Percentiles rank a stretch among this genome's conserved stretches.
Conservation (phyloP, 805 yeast genomes). For the Yarrowia deformans region DNA sequence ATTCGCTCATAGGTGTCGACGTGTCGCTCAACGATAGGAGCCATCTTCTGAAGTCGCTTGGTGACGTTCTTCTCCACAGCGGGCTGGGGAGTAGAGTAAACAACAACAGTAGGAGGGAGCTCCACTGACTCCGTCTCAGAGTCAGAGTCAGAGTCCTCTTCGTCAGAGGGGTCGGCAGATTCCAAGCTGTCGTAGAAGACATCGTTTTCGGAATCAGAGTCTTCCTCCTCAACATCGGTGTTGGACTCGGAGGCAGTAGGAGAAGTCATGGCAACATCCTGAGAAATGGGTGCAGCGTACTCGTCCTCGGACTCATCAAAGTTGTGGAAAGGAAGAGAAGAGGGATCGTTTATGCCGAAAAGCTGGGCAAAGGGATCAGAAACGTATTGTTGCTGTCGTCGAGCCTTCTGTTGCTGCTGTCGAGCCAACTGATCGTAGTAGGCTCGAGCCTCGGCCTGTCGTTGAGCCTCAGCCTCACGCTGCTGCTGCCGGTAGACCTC, state of each 20-base stretch:
- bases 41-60: conserved; percentile 22
- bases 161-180: conserved; percentile 40
- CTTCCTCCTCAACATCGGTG: conserved; percentile 5
- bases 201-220: conserved; percentile 11
- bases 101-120: conserved; percentile 34
- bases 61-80: conserved; percentile 35
- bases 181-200: conserved; percentile 37
- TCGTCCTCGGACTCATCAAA: conserved; percentile 38
- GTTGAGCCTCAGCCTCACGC: conserved; percentile 21
- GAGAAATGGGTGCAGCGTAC: background rate
- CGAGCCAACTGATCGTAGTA: conserved; percentile 32
- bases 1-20: conserved; percentile 37
- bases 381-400: conserved; percentile 6
- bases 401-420: conserved; percentile 20
- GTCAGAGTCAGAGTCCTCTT: conserved; percentile 41
- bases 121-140: conserved; percentile 34
- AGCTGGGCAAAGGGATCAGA: conserved; percentile 29
- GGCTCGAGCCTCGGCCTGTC: conserved; percentile 34
- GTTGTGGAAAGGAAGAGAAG: conserved; percentile 23
- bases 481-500: conserved; percentile 22
- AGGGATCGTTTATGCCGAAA: background rate
- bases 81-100: conserved; percentile 35
- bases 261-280: conserved; percentile 27
- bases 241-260: conserved; percentile 26
- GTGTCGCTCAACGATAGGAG: conserved; percentile 14